Evolutionary conservation across 805 yeast genomes (phyloP), one percentile per base, ranked within the genome.

Genomic region (Candida pini): DNA sequence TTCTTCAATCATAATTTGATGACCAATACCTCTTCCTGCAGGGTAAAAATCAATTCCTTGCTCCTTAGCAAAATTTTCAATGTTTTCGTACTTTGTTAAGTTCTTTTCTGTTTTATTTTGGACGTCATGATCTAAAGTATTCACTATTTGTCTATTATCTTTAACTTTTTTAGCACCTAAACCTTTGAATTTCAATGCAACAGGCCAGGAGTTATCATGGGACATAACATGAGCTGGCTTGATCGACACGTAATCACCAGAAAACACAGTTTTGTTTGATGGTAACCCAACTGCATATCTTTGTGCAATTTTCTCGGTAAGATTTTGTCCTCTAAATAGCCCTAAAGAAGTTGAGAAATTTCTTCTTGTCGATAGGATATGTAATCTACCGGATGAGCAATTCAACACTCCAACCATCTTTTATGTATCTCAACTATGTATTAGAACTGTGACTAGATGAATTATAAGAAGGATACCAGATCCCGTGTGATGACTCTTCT

Each of bases 161-260:
- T 80, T 76, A 39, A 92, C 85, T 41, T 76, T 68, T 15, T 76
- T 75, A 24, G 97, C 97, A 1, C 98, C 98, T 24, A 92, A 71
- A 5, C 95, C 95, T 79, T 76, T 86, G 66, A 92, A 92, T 64
- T 92, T 92, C 54, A 90, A 71, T 1, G 98, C 98, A 13, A 92
- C 97, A 1, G 99, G 99, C 98, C 99, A 94, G 28, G 97, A 81
- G 63, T 92, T 92, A 62, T 92, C 99, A 60, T 92, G 99, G 12
- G 97, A 87, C 99, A 92, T 92, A 61, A 97, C 94, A 65, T 92
- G 95, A 3, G 95, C 90, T 4, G 99, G 99, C 51, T 68, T 73
- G 55, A 92, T 90, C 2, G 96, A 77, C 33, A 94, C 97, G 63
- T 89, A 92, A 64, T 92, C 99, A 10, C 97, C 98, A 30, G 86